Evolutionary conservation across 139 green algal species (phyloP).

Genomic region (Coelastrella sp.): DNA sequence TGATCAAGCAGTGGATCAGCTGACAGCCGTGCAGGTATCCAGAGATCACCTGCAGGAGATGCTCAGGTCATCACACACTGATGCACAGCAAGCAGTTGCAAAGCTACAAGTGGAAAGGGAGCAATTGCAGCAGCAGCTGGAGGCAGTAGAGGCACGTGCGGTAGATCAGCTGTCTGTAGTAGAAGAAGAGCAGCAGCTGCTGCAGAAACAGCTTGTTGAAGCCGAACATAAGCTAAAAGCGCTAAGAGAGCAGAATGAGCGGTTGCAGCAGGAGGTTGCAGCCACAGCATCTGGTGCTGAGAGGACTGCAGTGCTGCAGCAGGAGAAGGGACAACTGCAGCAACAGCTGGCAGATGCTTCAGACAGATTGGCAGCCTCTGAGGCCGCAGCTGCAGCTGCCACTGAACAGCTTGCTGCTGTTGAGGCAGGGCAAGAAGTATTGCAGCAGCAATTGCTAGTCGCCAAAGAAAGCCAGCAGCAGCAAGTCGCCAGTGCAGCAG

Average conservation of each 20-base stretch:
- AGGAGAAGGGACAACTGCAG: neutral
- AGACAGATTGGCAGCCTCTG: neutral
- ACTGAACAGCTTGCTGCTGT: neutral
- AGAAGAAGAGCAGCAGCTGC: neutral
- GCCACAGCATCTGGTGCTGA: neutral
- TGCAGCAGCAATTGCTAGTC: neutral
- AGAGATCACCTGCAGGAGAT: conserved; percentile 11
- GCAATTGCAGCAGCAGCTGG: conserved; percentile 17
- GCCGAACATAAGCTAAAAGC: neutral
- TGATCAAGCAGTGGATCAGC: neutral
- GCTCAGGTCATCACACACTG: neutral
- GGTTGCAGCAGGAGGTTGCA: neutral
- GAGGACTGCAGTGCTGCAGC: neutral
- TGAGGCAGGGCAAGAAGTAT: neutral
- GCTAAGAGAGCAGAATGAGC: neutral
- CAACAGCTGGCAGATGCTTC: neutral
- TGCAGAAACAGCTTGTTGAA: neutral
- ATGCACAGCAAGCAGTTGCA: neutral
- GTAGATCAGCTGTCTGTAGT: neutral
- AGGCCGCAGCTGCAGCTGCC: neutral
- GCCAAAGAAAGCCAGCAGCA: neutral
- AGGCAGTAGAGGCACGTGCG: neutral
- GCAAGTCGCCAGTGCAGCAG: neutral
- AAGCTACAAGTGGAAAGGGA: neutral
- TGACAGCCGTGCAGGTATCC: neutral